Conservation (phyloP, 2,329 filamentous ascomycete species). For the Neonectria hederae region DNA sequence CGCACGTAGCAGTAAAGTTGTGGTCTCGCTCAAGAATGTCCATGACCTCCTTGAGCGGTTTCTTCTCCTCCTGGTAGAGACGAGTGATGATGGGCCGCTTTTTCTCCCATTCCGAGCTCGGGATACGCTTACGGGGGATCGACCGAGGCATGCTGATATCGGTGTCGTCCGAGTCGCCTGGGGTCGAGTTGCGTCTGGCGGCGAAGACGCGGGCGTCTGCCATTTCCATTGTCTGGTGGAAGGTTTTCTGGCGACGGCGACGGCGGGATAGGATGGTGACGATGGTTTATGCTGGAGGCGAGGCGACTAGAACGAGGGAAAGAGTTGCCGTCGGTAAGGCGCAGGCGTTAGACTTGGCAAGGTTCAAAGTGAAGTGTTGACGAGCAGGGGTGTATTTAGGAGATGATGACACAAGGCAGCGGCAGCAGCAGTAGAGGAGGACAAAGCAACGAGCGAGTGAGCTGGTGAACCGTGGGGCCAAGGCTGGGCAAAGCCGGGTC, state of each 20-base stretch:
- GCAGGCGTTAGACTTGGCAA: conserved; percentile 4
- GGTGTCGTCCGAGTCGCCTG: conserved; percentile 44
- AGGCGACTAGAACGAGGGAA: neutral
- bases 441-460: neutral
- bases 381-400: conserved; percentile 5
- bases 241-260: neutral
- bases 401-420: conserved; percentile 16
- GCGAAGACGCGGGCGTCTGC: conserved; percentile 34
- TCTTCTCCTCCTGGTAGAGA: conserved; percentile 53
- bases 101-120: conserved; percentile 47
- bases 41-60: conserved; percentile 53
- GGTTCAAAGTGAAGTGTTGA: conserved; percentile 5
- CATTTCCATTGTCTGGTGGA: conserved; percentile 30
- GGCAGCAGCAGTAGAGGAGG: neutral
- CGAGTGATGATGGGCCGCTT: conserved; percentile 49
- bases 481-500: neutral
- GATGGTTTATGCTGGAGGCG: neutral
- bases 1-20: conserved; percentile 52
- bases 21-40: conserved; percentile 50
- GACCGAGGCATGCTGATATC: conserved; percentile 40
- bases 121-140: conserved; percentile 45
- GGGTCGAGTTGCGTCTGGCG: conserved; percentile 37
- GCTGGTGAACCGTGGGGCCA: neutral
- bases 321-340: neutral
- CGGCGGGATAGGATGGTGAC: neutral